A percentile compares a stretch with the other conserved stretches of the same genome.
Conservation (phyloP, 371 early-diverging fungal species). For the Fennellomyces sp. region DNA sequence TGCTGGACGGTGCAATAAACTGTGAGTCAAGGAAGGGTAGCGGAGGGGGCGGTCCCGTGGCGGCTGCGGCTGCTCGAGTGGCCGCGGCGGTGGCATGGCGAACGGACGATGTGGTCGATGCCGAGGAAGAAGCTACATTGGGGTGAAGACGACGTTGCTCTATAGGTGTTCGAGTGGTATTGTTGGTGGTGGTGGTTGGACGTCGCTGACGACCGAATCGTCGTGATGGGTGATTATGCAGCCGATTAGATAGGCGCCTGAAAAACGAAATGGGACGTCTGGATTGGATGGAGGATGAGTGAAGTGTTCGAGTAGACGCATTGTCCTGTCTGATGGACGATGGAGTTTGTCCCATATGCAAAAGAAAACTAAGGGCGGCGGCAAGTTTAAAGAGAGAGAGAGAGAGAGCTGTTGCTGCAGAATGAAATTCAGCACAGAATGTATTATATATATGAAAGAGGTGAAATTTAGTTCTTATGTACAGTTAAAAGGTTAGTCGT, state of each 20-base stretch:
- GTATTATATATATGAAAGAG: too few relatives aligned
- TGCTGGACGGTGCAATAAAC: constrained; percentile 18
- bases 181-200: not conserved
- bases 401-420: not conserved
- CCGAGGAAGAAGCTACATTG: constrained; percentile 7
- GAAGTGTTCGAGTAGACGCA: constrained; percentile 33
- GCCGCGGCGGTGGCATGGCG: constrained; percentile 28
- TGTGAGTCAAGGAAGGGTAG: constrained; percentile 5
- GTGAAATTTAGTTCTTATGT: too few relatives aligned
- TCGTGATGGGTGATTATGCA: constrained; percentile 21
- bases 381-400: not conserved
- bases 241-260: constrained; percentile 18
- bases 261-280: constrained; percentile 24
- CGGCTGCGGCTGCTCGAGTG: constrained; percentile 25
- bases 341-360: constrained; percentile 27
- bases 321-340: constrained; percentile 29
- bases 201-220: constrained; percentile 23
- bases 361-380: constrained; percentile 1
- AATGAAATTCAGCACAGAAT: too few relatives aligned
- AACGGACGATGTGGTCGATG: constrained; percentile 16
- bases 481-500: too few relatives aligned
- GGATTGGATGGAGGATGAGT: constrained; percentile 27
- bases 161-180: not conserved
- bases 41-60: constrained; percentile 23
- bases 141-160: constrained; percentile 8